Base-by-base conservation (phyloP, 176 grass and related monocot genomes). In the Carex pumila region DNA sequence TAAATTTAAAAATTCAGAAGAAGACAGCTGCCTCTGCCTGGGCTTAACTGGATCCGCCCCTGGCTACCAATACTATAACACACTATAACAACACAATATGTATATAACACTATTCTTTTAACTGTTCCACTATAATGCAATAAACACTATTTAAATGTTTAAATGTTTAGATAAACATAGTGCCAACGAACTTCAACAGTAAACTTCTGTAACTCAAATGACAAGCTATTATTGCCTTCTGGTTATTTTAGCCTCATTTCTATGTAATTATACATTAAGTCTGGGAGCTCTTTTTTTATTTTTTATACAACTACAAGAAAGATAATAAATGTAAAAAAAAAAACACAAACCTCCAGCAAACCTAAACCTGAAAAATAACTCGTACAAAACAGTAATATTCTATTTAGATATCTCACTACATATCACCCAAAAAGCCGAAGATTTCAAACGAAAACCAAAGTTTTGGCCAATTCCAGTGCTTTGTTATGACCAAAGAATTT, bases 361-460 rank as follows among this genome's bases (percentile, higher is more conserved):
- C 32, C 50, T 14, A 56, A 76, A 55, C 72, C 47, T 15, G 21
- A 52, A 29, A 50, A 76, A 76, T 2, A 5, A 29, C 21, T 30
- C 22, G 2, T 14, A 76, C 12, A 7, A 22, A 19, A 22, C 19
- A 62, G 73, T 32, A 25, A 25, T 25, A 12, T 21, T 54, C 22
- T 75, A 73, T 22, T 54, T 5, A 29, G 55, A 18, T 52, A 25
- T 56, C 73, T 77, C 72, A 37, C 2, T 2, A 21, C 29, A 25
- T 61, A 22, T 62, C 32, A 47, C 45, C 37, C 52, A 81, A 61
- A 12, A 45, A 45, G 57, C n/a, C 31, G 25, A 39, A 58, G 54
- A 1, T 31, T 57, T 60, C 56, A 81, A 41, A 68, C 47, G 18
- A 83, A 83, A 83, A 78, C 18, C 84, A 85, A 64, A 12, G 31